Evolutionary conservation across 2,329 filamentous ascomycete genomes (phyloP), one percentile per base, ranked within the genome.

Genomic region (Colletotrichum sojae): DNA sequence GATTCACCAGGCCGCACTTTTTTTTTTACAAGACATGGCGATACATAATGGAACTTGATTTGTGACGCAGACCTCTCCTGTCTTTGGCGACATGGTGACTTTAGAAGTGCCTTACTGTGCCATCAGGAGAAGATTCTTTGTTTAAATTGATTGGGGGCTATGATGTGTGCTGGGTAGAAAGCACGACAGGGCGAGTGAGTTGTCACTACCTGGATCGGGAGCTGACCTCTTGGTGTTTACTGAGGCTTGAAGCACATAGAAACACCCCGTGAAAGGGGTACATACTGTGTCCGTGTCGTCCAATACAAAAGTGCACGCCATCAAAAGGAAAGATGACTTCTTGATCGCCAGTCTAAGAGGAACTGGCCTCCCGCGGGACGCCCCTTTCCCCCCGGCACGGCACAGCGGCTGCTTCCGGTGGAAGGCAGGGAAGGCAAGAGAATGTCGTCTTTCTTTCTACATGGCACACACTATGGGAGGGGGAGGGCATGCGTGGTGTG

Each of bases 61-160:
- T 43, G 43, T 49, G 54, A 64, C 52, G 64, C 46, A 53, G 31
- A 45, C 31, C 18, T 58, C 27, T 31, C 36, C 66, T 31, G 40
- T 60, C 60, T n/a, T 27, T 18, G 20, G 55, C 55, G 20, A 25
- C 66, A 59, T 8, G n/a, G 55, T 60, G 66, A 60, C 48, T 36
- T 60, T 9, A 31, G 36, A n/a, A 55, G n/a, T 12, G 20, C 54
- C 31, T 20, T 60, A 2, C 5, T 15, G 18, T 51, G 57, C 40
- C 46, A 18, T 51, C 57, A 40, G 27, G 49, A 56, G 59, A 18
- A 46, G n/a, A 39, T 49, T 39, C n/a, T 27, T 25, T 51, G 43
- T 12, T 13, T 22, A 15, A 18, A 22, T 6, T 40, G 60, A 55
- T 63, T 48, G 39, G 52, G 39, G 61, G 43, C 22, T 31, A 54